Base-by-base conservation (phyloP, 2,329 filamentous ascomycete genomes). In the Xylaria sp. region DNA sequence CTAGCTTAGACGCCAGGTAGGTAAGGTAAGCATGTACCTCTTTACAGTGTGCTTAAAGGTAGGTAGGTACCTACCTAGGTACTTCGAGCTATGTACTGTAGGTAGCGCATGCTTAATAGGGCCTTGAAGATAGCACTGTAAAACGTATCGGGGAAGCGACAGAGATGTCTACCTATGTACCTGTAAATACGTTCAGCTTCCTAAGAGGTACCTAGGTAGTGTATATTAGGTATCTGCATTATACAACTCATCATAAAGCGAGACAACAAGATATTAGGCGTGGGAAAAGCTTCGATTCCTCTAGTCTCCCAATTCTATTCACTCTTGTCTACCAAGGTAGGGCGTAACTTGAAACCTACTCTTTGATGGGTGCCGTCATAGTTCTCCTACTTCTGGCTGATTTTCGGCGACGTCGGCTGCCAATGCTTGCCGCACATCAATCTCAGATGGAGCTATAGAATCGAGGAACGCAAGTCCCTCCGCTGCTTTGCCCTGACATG, bases 401-500 rank as follows among this genome's bases (percentile, higher is more conserved):
- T 75, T 72, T 42, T 70, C 73, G 11, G 48, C 51, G 61, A 72
- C 67, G 21, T 79, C 78, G 8, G 69, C 70, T 64, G 67, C 69
- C 53, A 80, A 69, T 36, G 74, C 78, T 70, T 75, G 69, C 56
- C 77, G 69, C 3, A 83, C 77, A 67, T 84, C 73, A 14, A 83
- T 73, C 27, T 75, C 65, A 1, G 61, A 70, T 12, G 79, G 78
- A 19, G 72, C 61, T 17, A 51, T 75, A 62, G 81, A 76, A 68
- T 88, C 80, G 58, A 88, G 75, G 71, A 86, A 87, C 34, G 74
- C 75, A 65, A 93, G 79, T 0, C 85, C 88, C 21, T 86, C 82
- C 73, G 87, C 83, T 2, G 90, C 91, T 71, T 84, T 85, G 2
- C 92, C 92, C 1, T 87, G 90, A 81, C 93, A 97, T 27, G 92